Evolutionary conservation across 352 stramenopile species (phyloP).

Genomic region (Globisporangium barbulae): DNA sequence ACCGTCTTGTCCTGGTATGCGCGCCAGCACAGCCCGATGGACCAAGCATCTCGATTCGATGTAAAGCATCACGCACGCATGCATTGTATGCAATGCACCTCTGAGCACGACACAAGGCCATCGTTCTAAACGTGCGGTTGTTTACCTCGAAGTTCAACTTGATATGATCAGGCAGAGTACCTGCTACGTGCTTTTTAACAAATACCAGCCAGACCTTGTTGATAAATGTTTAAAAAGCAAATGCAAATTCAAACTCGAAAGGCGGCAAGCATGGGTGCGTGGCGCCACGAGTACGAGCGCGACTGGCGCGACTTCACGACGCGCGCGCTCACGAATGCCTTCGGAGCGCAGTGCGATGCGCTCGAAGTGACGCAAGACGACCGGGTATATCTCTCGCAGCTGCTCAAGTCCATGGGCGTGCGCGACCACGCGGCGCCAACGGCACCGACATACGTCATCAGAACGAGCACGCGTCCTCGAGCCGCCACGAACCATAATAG

Average conservation of each 20-base stretch:
- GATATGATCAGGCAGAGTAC: too few relatives aligned
- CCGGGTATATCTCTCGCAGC: slow-evolving; percentile 33
- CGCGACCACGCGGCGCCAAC: slow-evolving; percentile 10
- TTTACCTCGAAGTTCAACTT: too few relatives aligned
- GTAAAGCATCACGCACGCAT: too few relatives aligned
- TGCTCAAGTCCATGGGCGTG: slow-evolving; percentile 28
- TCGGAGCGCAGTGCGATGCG: slow-evolving; percentile 26
- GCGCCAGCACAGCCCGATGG: too few relatives aligned
- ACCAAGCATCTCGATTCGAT: too few relatives aligned
- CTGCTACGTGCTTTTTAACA: neutral
- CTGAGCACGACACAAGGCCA: too few relatives aligned
- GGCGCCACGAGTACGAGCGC: slow-evolving; percentile 65
- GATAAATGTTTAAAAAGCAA: neutral
- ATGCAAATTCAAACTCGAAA: slow-evolving; percentile 25
- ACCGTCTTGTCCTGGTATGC: too few relatives aligned
- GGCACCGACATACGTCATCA: neutral
- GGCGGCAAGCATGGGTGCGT: slow-evolving; percentile 28
- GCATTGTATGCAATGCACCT: too few relatives aligned
- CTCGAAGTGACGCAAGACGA: slow-evolving; percentile 29
- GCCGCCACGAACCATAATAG: neutral
- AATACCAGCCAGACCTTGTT: too few relatives aligned
- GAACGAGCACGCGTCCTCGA: neutral
- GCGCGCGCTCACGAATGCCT: slow-evolving; percentile 30
- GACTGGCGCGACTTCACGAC: slow-evolving; percentile 47
- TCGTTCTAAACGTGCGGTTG: too few relatives aligned